Conservation (phyloP, 1,284 basidiomycete genomes). For the Phylloporus sp. region DNA sequence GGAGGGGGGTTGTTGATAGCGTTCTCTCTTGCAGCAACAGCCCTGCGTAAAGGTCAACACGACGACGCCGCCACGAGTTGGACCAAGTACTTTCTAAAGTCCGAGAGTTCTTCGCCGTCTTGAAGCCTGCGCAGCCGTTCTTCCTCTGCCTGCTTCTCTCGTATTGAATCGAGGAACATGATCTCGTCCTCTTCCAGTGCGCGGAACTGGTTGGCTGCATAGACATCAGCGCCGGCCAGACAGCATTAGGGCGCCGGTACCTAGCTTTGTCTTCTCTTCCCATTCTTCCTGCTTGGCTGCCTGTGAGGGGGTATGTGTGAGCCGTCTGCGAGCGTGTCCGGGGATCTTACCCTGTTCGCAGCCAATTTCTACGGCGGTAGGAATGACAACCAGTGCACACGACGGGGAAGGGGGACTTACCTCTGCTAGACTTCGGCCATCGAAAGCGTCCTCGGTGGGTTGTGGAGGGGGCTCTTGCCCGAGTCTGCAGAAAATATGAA, state of each 20-base stretch:
- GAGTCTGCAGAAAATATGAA: slow-evolving; percentile 55
- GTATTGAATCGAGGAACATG: slow-evolving; percentile 84
- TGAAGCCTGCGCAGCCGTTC: slow-evolving; percentile 76
- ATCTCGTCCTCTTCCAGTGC: slow-evolving; percentile 91
- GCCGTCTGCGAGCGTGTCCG: slow-evolving; percentile 19
- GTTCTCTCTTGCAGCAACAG: slow-evolving; percentile 74
- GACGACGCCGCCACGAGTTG: slow-evolving; percentile 11
- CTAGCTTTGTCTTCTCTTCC: slow-evolving; percentile 91
- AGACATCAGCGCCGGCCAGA: slow-evolving; percentile 16
- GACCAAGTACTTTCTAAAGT: slow-evolving; percentile 75
- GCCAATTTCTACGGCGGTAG: slow-evolving; percentile 72
- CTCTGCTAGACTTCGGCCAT: slow-evolving; percentile 91
- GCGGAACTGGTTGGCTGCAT: slow-evolving; percentile 86
- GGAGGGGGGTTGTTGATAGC: slow-evolving; percentile 53
- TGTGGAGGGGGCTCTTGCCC: slow-evolving; percentile 88
- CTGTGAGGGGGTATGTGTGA: slow-evolving; percentile 51
- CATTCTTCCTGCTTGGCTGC: slow-evolving; percentile 92
- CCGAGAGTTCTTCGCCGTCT: slow-evolving; percentile 83
- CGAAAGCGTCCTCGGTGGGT: slow-evolving; percentile 79
- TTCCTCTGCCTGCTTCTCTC: slow-evolving; percentile 78
- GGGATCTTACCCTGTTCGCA: slow-evolving; percentile 72
- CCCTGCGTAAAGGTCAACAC: slow-evolving; percentile 52
- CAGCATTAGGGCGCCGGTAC: slow-evolving; percentile 42
- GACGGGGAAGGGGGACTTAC: slow-evolving; percentile 53
- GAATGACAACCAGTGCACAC: slow-evolving; percentile 39